Base-by-base conservation (phyloP, 2,329 filamentous ascomycete species). In the Fusarium citri region DNA sequence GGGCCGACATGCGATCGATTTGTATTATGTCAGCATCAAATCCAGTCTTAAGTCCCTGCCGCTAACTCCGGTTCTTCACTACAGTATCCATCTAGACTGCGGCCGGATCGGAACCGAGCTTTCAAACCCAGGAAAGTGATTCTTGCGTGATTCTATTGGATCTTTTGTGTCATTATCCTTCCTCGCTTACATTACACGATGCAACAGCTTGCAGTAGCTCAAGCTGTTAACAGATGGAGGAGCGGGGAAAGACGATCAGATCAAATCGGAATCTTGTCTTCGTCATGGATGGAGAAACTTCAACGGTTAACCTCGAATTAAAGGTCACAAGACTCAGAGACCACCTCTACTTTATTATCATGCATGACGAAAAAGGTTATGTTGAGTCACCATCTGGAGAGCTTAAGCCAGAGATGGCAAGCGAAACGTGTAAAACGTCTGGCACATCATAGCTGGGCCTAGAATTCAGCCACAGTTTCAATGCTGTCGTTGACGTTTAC, bases 41-140 rank as follows among this genome's bases (percentile, higher is more conserved):
- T 2, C 37, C n/a, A 23, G 18, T 42, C 57, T 75, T 73, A 74
- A 75, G 63, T 75, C 72, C 70, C 66, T 67, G 72, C 73, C 68
- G 72, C 56, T 74, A 74, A 74, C 68, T 75, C 73, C 73, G 73
- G 49, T 59, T 42, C 37, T 62, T 14, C 12, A 30, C 28, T 30
- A 30, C 28, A 30, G 28, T 30, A 30, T 55, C 42, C 30, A 18
- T 53, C 28, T 23, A 49, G 34, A 11, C 47, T 43, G 30, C 25
- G 50, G 67, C 72, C 72, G 72, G 72, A 53, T 47, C 72, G 72
- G 72, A 64, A 54, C 72, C 72, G 72, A 68, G 20, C 22, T 23
- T 58, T 43, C 42, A 40, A 42, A 43, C n/a, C 28, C 46, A 56
- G 34, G 30, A 54, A 46, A 56, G 34, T 41, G 22, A 59, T 56